Percentiles rank a stretch among this genome's conserved stretches.
Evolutionary conservation across 345 rosid genomes (phyloP).

Genomic region (Lepidium africanum): DNA sequence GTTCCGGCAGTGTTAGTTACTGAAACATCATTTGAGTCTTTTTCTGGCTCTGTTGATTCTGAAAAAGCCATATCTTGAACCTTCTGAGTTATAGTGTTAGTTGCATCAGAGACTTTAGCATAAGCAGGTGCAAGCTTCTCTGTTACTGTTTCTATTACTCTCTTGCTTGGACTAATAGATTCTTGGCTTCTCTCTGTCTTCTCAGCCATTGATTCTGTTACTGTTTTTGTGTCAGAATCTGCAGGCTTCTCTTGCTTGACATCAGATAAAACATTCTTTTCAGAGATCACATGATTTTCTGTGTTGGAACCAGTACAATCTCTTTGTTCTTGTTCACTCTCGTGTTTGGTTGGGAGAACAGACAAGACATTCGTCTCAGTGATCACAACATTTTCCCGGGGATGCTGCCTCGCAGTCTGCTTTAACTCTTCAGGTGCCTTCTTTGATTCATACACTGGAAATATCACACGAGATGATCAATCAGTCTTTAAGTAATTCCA

Average conservation of each 20-base stretch:
- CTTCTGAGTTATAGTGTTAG: constrained; percentile 41
- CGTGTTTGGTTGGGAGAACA: constrained; percentile 22
- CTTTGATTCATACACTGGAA: constrained; percentile 71
- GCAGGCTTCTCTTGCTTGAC: constrained; percentile 12
- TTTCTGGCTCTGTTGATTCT: constrained; percentile 9
- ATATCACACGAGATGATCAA: neutral
- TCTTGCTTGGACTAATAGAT: constrained; percentile 32
- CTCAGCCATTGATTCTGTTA: neutral
- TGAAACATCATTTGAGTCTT: constrained; percentile 14
- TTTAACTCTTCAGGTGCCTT: constrained; percentile 47
- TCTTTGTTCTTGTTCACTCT: constrained; percentile 11
- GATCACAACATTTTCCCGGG: constrained; percentile 33
- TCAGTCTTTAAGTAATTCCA: neutral
- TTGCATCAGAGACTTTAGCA: constrained; percentile 38
- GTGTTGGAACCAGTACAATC: constrained; percentile 1
- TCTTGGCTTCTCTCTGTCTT: neutral
- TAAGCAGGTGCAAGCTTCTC: constrained; percentile 48
- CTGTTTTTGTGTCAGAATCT: neutral
- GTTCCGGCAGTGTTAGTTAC: constrained; percentile 15
- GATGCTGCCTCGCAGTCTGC: constrained; percentile 45
- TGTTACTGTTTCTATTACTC: constrained; percentile 31
- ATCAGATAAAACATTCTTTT: constrained; percentile 25
- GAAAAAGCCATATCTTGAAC: constrained; percentile 39
- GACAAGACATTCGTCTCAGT: constrained; percentile 41
- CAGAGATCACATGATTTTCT: constrained; percentile 3